Base-by-base conservation (phyloP, 2,329 filamentous ascomycete genomes). In the Ophidiomyces ophidiicola region DNA sequence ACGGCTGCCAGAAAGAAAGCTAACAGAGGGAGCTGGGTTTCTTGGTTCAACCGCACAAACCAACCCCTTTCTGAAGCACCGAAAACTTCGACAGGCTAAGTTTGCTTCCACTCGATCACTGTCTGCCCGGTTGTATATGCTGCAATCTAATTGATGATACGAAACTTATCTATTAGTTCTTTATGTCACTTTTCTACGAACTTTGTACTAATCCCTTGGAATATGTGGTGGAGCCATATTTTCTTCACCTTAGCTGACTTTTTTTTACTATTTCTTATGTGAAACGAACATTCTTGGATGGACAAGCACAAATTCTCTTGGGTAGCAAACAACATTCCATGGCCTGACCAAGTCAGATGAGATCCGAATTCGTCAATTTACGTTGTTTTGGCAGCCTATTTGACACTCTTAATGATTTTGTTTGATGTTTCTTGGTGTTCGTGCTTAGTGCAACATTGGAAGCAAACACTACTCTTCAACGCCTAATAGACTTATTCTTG, bases 1-100 rank as follows among this genome's bases (percentile, higher is more conserved):
- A 58, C 62, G 35, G n/a, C n/a, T 6, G 60, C 60, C 23, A 58
- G 60, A 40, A 66, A 63, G 53, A 64, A 60, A 46, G 58, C 60
- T 2, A 67, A 67, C 48, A 55, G 64, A 31, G 58, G 54, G 44
- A 67, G 64, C 54, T 66, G 64, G 63, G 63, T 66, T 39, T 50
- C 61, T 7, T 67, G 64, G 64, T 62, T 67, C 46, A 64, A 62
- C 39, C 59, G 60, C 19, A 51, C 56, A 2, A 53, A 45, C 25
- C 12, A 35, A 34, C 35, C 26, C 20, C n/a, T 23, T 6, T 24
- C n/a, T 33, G 37, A 39, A 3, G 11, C 37, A 4, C 30, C 37
- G 11, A 39, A 26, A 15, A 33, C 30, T 5, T 11, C 37, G 15
- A 39, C 37, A 20, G 23, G 12, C 23, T 39, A 39, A 11, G 24